Percentiles rank a stretch among this genome's conserved stretches.
phyloP scores from a whole-genome alignment of 768 basidiomycete genomes.

The Hygrocybe coccinea region DNA sequence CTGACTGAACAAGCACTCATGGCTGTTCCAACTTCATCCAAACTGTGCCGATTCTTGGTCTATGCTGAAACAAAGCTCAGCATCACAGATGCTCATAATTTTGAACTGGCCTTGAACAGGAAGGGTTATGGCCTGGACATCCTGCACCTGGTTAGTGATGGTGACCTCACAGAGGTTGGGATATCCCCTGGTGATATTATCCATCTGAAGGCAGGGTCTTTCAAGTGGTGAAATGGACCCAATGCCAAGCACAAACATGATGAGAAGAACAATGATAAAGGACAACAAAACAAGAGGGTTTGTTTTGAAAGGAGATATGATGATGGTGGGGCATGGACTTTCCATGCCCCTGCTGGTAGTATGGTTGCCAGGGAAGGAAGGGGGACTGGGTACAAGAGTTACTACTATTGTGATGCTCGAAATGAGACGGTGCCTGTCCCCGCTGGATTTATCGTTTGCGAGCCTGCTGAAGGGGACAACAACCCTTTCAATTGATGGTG shows the following conservation, averaged over 20 bases:
- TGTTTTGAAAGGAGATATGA: too few relatives aligned
- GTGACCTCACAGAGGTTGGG: background rate
- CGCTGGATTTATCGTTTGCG: too few relatives aligned
- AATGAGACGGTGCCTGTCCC: too few relatives aligned
- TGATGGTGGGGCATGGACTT: too few relatives aligned
- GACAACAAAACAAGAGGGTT: too few relatives aligned
- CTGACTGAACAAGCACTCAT: background rate
- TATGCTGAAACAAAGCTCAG: conserved; percentile 4
- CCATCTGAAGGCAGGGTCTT: conserved; percentile 9
- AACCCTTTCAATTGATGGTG: too few relatives aligned
- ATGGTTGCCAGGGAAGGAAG: too few relatives aligned
- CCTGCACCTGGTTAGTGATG: conserved; percentile 4
- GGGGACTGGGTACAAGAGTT: too few relatives aligned
- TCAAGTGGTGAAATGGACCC: conserved; percentile 11
- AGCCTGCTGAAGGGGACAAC: too few relatives aligned
- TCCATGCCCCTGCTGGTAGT: too few relatives aligned
- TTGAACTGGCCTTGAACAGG: background rate
- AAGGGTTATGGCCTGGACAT: conserved; percentile 11
- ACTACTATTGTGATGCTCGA: too few relatives aligned
- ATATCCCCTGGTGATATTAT: conserved; percentile 6
- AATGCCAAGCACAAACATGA: conserved; percentile 7
- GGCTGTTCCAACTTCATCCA: conserved; percentile 2
- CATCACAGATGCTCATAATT: background rate
- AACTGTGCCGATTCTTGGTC: conserved; percentile 6
- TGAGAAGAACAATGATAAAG: too few relatives aligned